phyloP scores from a whole-genome alignment of 306 rosid genomes.

The Sicyos baderoa region DNA sequence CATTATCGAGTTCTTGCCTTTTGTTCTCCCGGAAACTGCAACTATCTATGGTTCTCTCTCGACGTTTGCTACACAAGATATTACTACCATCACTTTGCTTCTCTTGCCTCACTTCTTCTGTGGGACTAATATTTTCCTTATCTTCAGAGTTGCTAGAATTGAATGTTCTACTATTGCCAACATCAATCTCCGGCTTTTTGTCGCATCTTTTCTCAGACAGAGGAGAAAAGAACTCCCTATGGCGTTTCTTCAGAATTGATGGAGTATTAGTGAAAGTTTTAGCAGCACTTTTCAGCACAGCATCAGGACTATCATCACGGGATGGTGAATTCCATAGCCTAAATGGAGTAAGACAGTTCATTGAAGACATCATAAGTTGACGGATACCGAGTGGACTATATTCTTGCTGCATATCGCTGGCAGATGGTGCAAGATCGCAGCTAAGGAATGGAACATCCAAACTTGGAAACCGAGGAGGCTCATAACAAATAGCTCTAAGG shows the following conservation, averaged over 20 bases:
- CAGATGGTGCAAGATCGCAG: constrained; percentile 82
- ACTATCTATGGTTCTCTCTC: constrained; percentile 28
- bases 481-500: constrained; percentile 66
- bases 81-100: constrained; percentile 26
- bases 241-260: constrained; percentile 40
- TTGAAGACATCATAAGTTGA: constrained; percentile 80
- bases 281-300: too few species aligned
- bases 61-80: constrained; percentile 23
- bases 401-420: constrained; percentile 87
- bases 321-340: constrained; percentile 57
- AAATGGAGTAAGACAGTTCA: constrained; percentile 81
- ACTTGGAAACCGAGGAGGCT: constrained; percentile 95
- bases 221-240: constrained; percentile 75
- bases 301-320: too few species aligned
- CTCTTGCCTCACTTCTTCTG: constrained; percentile 24
- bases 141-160: constrained; percentile 33
- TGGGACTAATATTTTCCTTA: constrained; percentile 43
- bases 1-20: constrained; percentile 29
- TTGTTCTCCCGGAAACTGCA: constrained; percentile 31
- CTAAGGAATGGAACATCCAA: constrained; percentile 86
- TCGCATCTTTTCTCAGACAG: constrained; percentile 68
- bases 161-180: constrained; percentile 32
- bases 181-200: constrained; percentile 69
- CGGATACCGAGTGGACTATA: constrained; percentile 98
- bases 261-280: too few species aligned